Evolutionary conservation across 345 rosid species (phyloP), one percentile per base, ranked within the genome.

Genomic region (Sisymbrium irio): DNA sequence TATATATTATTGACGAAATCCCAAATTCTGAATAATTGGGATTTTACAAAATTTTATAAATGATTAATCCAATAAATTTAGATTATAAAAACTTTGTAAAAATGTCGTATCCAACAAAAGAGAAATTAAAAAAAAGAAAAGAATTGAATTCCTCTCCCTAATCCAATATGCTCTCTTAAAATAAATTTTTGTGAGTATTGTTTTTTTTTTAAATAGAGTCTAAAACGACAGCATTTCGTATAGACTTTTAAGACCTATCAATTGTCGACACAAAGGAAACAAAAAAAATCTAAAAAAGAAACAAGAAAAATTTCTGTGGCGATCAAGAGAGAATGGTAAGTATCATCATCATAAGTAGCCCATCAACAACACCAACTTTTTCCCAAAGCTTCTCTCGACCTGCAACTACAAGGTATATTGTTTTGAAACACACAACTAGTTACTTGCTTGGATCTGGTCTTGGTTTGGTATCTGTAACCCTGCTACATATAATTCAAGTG

Each of bases 301-400:
- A 37, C 33, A 11, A 50, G 10, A 47, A 35, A 22, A 12, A 9
- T 2, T 25, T 27, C 22, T n/a, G 76, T 61, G 62, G 76, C 50
- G 20, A 71, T 6, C 7, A 22, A 9, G 62, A 50, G 57, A 63
- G 22, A 50, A 73, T 73, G 71, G 30, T 22, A 47, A 32, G 44
- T 70, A 53, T 13, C 20, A 51, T 18, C 30, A 39, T 30, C 30
- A 39, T 30, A 40, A 65, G 14, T 57, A 35, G 50, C 65, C 27
- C 54, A 30, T 64, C 77, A 17, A 35, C 7, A 59, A 35, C 7
- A 59, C 25, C 67, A n/a, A 62, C 50, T 40, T 54, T 19, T 19
- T 11, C 61, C 27, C 66, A 28, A 2, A 37, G 28, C 62, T 67
- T 67, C 62, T 18, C 78, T 75, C 57, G 69, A 51, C 63, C 74